phyloP scores from a whole-genome alignment of 2,329 filamentous ascomycete genomes.

The Apiospora malaysiana region DNA sequence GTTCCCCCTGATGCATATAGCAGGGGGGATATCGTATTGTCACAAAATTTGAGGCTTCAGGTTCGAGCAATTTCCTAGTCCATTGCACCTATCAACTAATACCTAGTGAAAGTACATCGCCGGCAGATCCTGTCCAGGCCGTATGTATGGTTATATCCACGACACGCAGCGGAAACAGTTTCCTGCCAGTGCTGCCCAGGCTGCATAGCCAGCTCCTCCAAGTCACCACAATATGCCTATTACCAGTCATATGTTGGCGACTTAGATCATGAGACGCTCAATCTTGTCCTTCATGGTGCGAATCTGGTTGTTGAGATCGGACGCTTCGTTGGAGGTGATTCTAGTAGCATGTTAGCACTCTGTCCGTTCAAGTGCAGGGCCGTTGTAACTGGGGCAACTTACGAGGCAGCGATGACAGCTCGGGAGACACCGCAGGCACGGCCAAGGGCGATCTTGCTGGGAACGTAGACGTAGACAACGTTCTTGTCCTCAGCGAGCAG shows the following conservation, averaged over 20 bases:
- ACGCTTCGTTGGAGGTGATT: conserved; percentile 92
- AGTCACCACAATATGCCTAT: conserved; percentile 8
- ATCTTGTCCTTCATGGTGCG: conserved; percentile 91
- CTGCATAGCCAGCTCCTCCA: conserved; percentile 6
- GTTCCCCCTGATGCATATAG: neutral
- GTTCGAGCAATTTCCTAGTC: conserved; percentile 13
- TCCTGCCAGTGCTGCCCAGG: neutral
- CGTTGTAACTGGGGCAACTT: neutral
- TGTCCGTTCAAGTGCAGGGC: neutral
- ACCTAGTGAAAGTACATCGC: neutral
- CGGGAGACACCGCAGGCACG: conserved; percentile 89
- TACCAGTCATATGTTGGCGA: conserved; percentile 18
- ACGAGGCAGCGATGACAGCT: conserved; percentile 80
- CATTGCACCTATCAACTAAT: conserved; percentile 17
- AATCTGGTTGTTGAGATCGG: conserved; percentile 87
- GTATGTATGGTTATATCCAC: no score
- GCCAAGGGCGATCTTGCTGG: conserved; percentile 79
- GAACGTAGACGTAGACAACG: conserved; percentile 54
- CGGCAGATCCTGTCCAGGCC: neutral
- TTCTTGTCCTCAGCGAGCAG: conserved; percentile 86
- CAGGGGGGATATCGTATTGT: neutral
- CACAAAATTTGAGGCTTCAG: neutral
- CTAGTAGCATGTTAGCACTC: conserved; percentile 20
- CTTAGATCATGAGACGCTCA: conserved; percentile 91
- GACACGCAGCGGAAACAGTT: no score